Evolutionary conservation across 2,329 filamentous ascomycete genomes (phyloP).

Genomic region (Chaetomiaceae sp.): DNA sequence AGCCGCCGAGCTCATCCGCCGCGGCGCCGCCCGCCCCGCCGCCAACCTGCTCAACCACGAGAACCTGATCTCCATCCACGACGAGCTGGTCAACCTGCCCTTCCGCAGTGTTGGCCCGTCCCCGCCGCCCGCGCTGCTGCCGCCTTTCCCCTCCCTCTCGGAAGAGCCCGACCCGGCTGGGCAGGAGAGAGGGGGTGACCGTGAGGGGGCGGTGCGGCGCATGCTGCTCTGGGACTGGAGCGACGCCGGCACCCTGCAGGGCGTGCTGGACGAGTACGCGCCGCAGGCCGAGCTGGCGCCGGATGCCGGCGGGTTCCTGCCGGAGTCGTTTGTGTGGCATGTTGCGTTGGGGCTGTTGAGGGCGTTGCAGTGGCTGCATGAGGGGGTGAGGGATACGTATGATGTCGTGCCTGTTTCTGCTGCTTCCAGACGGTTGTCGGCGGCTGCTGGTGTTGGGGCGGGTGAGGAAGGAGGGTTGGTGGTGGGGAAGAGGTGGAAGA

Average conservation of each 20-base stretch:
- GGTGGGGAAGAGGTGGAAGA: neutral
- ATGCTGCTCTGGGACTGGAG: constrained; percentile 47
- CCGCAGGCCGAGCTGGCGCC: neutral
- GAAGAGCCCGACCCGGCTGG: constrained; percentile 17
- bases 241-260: constrained; percentile 43
- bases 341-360: constrained; percentile 42
- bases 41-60: constrained; percentile 42
- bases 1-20: constrained; percentile 24
- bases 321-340: constrained; percentile 52
- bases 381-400: constrained; percentile 32
- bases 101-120: neutral
- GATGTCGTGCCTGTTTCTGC: neutral
- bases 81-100: constrained; percentile 26
- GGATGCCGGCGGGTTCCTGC: constrained; percentile 32
- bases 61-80: constrained; percentile 41
- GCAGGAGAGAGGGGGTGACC: too few relatives aligned
- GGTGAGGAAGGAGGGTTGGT: neutral
- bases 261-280: constrained; percentile 27
- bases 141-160: neutral
- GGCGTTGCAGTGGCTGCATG: constrained; percentile 48
- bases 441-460: neutral
- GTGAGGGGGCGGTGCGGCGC: too few relatives aligned
- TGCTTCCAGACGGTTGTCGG: neutral
- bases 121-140: neutral
- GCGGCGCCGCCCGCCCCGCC: constrained; percentile 28